Evolutionary conservation across 2,329 filamentous ascomycete genomes (phyloP).

Genomic region (Claviceps spartinae): DNA sequence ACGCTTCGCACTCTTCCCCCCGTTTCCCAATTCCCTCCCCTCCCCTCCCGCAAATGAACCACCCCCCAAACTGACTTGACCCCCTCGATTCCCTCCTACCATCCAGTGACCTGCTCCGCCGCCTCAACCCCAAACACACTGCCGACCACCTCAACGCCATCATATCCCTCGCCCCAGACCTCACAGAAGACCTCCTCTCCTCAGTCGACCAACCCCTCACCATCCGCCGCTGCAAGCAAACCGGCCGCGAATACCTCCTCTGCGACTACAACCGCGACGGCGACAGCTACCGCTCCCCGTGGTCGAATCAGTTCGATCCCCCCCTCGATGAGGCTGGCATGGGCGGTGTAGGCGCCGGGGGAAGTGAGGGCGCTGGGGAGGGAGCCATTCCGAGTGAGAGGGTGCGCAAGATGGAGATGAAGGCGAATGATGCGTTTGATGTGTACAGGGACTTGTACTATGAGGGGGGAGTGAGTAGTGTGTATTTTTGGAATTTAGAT

Average conservation of each 20-base stretch:
- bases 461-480: constrained; percentile 87
- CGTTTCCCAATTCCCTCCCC: not conserved
- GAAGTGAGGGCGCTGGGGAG: constrained; percentile 53
- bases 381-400: constrained; percentile 81
- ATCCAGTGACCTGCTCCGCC: constrained; percentile 84
- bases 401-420: constrained; percentile 85
- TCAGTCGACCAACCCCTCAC: constrained; percentile 93
- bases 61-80: not conserved
- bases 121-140: constrained; percentile 89
- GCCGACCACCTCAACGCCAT: constrained; percentile 77
- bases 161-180: constrained; percentile 74
- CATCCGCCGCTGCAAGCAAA: constrained; percentile 72
- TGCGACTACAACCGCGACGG: constrained; percentile 99
- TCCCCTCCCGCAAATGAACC: not conserved
- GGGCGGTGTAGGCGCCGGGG: constrained; percentile 37
- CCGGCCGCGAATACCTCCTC: constrained; percentile 87
- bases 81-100: not conserved
- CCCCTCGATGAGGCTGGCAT: constrained; percentile 55
- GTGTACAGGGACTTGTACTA: constrained; percentile 95
- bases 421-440: constrained; percentile 92
- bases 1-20: not conserved
- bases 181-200: constrained; percentile 94
- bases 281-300: constrained; percentile 94
- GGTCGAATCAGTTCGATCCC: constrained; percentile 97
- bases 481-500: constrained; percentile 97